Base-by-base conservation (phyloP, 202 grass and related monocot genomes). In the Dendrocalamus latiflorus region DNA sequence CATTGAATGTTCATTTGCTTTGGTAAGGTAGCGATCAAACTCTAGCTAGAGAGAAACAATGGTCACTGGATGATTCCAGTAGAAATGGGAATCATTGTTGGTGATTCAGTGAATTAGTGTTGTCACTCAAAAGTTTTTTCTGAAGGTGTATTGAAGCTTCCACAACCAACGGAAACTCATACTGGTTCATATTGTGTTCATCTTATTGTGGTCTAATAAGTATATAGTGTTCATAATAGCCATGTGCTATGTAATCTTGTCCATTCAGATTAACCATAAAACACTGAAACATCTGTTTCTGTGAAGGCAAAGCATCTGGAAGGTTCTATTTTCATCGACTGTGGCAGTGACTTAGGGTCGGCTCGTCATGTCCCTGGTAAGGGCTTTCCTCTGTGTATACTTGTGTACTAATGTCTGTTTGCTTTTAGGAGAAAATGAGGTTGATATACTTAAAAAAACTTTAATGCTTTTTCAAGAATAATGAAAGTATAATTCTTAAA, bases 261-360 rank as follows among this genome's bases (percentile, higher is more conserved):
- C 36, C 41, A 65, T 68, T 78, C 34, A 18, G 53, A 54, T 39
- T 80, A 54, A 66, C 28, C 3, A 48, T 68, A 65, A 68, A 74
- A 69, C 41, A 57, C 14, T 83, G 60, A 90, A 72, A 83, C 33
- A 41, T 90, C 36, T 89, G 60, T 69, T 80, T 88, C 60, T 86
- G 45, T 91, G 82, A 81, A 99, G 96, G 89, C 85, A 33, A 99
- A 93, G 56, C 86, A 94, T 84, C 81, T 99, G 0, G 89, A 93
- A 78, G 91, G 91, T 69, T 92, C 91, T 59, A 53, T 99, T 81
- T 99, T 95, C 90, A 82, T 99, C 87, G 96, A 99, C 44, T 93
- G 89, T 43, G 96, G 96, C 61, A 95, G 87, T 50, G 96, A 99
- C 82, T 91, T 99, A 78, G 91, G 91, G 80, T 93, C 93, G 55